Conservation (phyloP, 2,329 filamentous ascomycete genomes). For the Teratosphaeriaceae sp. region DNA sequence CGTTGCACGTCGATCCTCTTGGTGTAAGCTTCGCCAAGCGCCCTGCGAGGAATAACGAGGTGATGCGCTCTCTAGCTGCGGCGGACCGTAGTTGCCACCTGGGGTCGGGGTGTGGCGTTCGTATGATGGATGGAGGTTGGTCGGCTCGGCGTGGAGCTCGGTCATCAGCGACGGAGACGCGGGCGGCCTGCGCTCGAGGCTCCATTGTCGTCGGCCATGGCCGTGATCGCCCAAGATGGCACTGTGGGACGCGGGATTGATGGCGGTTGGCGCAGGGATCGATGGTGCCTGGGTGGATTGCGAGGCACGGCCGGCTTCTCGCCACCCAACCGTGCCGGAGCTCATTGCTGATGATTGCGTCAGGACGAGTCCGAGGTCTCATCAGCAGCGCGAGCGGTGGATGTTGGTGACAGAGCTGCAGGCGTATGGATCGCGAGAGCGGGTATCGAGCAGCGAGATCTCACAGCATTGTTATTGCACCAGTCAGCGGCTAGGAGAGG, state of each 20-base stretch:
- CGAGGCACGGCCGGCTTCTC: not conserved
- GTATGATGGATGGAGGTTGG: constrained; percentile 7
- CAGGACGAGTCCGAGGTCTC: not conserved
- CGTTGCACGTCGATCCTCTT: constrained; percentile 12
- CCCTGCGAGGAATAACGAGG: constrained; percentile 11
- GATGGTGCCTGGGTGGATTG: constrained; percentile 10
- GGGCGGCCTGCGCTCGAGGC: constrained; percentile 4
- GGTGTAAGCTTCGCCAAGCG: constrained; percentile 18
- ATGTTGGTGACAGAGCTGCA: not conserved
- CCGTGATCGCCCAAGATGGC: constrained; percentile 8
- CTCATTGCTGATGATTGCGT: not conserved
- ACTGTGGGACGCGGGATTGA: constrained; percentile 12
- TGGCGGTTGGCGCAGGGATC: constrained; percentile 14
- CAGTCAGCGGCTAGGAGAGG: not conserved
- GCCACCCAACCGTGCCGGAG: constrained; percentile 2
- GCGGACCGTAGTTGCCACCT: constrained; percentile 13
- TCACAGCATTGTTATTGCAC: not conserved
- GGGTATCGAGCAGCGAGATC: not conserved
- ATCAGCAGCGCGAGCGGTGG: not conserved
- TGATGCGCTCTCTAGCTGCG: constrained; percentile 11
- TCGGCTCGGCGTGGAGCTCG: constrained; percentile 10
- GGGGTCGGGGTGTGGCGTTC: constrained; percentile 13
- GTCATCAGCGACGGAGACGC: not conserved
- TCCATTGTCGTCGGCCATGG: constrained; percentile 1
- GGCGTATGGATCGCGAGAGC: not conserved